A percentile compares a stretch with the other conserved stretches of the same genome.
Evolutionary conservation across 2,329 filamentous ascomycete genomes (phyloP).

Genomic region (Cercospora sesami): DNA sequence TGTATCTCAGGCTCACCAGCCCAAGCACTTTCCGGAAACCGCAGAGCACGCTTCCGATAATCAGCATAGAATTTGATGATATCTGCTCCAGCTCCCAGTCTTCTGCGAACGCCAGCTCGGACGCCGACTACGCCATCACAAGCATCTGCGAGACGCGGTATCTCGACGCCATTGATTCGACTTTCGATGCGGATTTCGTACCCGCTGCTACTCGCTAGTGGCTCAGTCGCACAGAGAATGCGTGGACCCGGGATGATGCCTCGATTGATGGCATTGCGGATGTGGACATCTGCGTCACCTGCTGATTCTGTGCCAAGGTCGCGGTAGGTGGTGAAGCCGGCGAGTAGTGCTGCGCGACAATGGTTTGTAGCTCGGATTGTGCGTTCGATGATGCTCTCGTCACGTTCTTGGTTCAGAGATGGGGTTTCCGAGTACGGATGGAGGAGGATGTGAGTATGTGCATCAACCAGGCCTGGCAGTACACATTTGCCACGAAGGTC

Average conservation of each 20-base stretch:
- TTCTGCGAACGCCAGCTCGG: slow-evolving; percentile 34
- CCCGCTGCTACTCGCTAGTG: slow-evolving; percentile 52
- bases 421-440: slow-evolving; percentile 47
- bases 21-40: slow-evolving; percentile 32
- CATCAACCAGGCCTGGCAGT: slow-evolving; percentile 57
- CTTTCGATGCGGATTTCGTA: slow-evolving; percentile 54
- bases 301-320: slow-evolving; percentile 58
- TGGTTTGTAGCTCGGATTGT: slow-evolving; percentile 57
- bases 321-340: slow-evolving; percentile 61
- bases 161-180: slow-evolving; percentile 25
- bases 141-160: slow-evolving; percentile 30
- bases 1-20: slow-evolving; percentile 32
- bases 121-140: slow-evolving; percentile 53
- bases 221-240: slow-evolving; percentile 57
- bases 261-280: slow-evolving; percentile 57
- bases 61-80: slow-evolving; percentile 41
- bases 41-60: slow-evolving; percentile 34
- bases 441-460: slow-evolving; percentile 59
- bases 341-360: slow-evolving; percentile 53
- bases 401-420: slow-evolving; percentile 54
- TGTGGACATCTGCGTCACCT: slow-evolving; percentile 51
- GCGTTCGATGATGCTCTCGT: slow-evolving; percentile 60
- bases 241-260: slow-evolving; percentile 57
- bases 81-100: slow-evolving; percentile 38
- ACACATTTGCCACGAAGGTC: slow-evolving; percentile 57